Conservation (phyloP, 805 yeast species). For the Henningerozyma blattae region DNA sequence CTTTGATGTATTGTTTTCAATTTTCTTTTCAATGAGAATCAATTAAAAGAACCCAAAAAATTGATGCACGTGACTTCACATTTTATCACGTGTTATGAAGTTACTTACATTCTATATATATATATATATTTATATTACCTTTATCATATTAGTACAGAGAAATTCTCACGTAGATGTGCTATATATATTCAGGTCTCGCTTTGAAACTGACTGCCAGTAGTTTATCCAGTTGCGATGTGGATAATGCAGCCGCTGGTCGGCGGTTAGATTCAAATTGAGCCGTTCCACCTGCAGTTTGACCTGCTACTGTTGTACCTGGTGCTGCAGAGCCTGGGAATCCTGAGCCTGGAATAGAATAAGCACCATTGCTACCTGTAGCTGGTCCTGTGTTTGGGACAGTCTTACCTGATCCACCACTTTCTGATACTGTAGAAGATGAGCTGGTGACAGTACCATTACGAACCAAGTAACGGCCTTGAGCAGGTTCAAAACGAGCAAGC, state of each 20-base stretch:
- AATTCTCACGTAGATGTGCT: not conserved
- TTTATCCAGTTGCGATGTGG: slow-evolving; percentile 16
- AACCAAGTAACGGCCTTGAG: slow-evolving; percentile 35
- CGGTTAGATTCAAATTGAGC: slow-evolving; percentile 1
- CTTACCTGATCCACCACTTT: too few species aligned
- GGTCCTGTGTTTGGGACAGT: slow-evolving; percentile 4
- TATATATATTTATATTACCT: too few species aligned
- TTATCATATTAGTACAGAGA: too few species aligned
- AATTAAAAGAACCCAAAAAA: too few species aligned
- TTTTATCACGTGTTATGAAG: too few species aligned
- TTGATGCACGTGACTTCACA: too few species aligned
- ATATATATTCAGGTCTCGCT: slow-evolving; percentile 22
- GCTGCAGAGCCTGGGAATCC: not conserved
- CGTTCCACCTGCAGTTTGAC: not conserved
- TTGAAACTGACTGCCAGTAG: slow-evolving; percentile 21
- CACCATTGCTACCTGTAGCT: slow-evolving; percentile 6
- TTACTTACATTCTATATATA: too few species aligned
- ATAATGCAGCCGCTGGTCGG: slow-evolving; percentile 4
- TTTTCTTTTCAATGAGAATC: too few species aligned
- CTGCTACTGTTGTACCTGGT: not conserved
- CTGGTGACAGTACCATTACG: slow-evolving; percentile 7
- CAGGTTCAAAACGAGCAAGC: slow-evolving; percentile 44
- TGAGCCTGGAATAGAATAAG: not conserved
- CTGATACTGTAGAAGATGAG: slow-evolving; percentile 1
- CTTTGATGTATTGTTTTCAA: too few species aligned